Percentiles rank a stretch among this genome's conserved stretches.
phyloP scores from a whole-genome alignment of 257 asterid genomes.

The Forsythia viridissima region DNA sequence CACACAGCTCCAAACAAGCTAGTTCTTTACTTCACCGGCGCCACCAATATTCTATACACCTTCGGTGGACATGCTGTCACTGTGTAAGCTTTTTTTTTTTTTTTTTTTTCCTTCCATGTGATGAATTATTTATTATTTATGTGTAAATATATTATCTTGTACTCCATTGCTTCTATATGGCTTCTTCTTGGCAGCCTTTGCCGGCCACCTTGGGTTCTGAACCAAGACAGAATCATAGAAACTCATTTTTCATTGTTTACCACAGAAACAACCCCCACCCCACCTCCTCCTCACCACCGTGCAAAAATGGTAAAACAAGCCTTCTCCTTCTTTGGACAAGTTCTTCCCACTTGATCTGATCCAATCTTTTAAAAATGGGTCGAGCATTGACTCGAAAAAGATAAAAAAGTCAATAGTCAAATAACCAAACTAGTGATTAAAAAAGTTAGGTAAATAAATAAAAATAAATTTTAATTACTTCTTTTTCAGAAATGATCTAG shows the following conservation, averaged over 20 bases:
- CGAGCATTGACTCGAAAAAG: too few species aligned
- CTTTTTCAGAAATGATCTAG: too few species aligned
- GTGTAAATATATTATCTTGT: conserved; percentile 14
- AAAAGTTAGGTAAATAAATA: too few species aligned
- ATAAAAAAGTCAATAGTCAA: too few species aligned
- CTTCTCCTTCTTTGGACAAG: background rate
- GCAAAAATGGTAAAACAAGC: background rate
- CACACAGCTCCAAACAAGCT: conserved; percentile 67
- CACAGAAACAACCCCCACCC: background rate
- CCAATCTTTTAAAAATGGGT: background rate
- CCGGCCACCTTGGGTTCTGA: conserved; percentile 52
- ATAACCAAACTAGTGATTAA: too few species aligned
- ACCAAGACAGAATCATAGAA: conserved; percentile 47
- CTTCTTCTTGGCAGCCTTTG: conserved; percentile 82
- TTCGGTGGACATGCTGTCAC: conserved; percentile 96
- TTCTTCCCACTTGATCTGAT: background rate
- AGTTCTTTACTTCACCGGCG: conserved; percentile 85
- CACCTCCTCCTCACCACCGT: too few species aligned
- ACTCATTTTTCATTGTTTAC: conserved; percentile 33
- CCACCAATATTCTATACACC: conserved; percentile 85
- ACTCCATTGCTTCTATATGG: conserved; percentile 38
- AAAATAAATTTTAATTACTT: too few species aligned
- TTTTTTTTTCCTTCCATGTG: background rate
- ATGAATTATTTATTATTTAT: background rate
- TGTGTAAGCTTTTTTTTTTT: conserved; percentile 48